Percentiles rank a stretch among this genome's conserved stretches.
phyloP scores from a whole-genome alignment of 2,329 filamentous ascomycete genomes.

The Fusarium sp. region DNA sequence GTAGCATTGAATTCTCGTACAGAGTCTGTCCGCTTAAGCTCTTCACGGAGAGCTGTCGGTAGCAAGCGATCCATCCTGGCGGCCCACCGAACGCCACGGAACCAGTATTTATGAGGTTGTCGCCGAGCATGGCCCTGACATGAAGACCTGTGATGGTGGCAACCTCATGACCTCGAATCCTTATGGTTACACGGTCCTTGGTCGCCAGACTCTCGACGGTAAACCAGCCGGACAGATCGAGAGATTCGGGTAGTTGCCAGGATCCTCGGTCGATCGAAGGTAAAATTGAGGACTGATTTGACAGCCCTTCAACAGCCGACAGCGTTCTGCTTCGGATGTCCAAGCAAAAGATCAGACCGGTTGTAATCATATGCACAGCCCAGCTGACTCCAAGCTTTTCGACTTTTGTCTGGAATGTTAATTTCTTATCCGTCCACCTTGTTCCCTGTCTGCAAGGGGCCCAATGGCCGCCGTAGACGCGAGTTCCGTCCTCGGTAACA shows the following conservation, averaged over 20 bases:
- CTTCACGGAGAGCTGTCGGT: neutral
- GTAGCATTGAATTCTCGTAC: accelerated
- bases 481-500: neutral
- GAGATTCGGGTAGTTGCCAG: neutral
- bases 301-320: neutral
- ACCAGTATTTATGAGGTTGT: slow-evolving; percentile 1
- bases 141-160: accelerated
- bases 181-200: neutral
- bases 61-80: neutral
- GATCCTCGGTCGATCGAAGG: neutral
- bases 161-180: neutral
- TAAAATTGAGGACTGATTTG: neutral
- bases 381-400: neutral
- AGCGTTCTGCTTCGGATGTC: neutral
- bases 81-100: neutral
- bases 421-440: neutral
- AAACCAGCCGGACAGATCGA: neutral
- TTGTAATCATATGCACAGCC: neutral
- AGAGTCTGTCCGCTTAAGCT: accelerated
- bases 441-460: slow-evolving; percentile 12
- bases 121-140: slow-evolving; percentile 2
- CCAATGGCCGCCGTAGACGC: slow-evolving; percentile 10
- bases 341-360: slow-evolving; percentile 1
- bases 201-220: neutral
- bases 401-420: neutral